phyloP scores from a whole-genome alignment of 176 grass and related monocot genomes.

The Eleusine coracana region DNA sequence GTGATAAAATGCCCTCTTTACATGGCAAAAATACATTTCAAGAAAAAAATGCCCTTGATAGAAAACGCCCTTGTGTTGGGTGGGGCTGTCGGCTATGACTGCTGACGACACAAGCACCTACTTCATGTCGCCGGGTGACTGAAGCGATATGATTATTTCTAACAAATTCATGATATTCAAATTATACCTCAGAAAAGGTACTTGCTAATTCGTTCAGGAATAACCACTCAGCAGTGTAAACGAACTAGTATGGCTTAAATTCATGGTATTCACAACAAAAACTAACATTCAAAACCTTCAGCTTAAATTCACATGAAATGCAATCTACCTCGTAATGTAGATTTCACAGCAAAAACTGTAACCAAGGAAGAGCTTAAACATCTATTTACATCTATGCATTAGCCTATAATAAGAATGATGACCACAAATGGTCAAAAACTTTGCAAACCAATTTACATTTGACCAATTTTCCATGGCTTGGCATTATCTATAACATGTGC shows the following conservation, averaged over 20 bases:
- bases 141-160: constrained; percentile 17
- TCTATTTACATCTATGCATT: neutral
- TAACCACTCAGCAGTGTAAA: neutral
- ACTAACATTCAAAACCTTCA: neutral
- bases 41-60: neutral
- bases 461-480: neutral
- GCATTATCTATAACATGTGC: neutral
- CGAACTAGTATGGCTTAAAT: neutral
- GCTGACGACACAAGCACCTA: too few species aligned
- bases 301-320: neutral
- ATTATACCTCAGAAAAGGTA: neutral
- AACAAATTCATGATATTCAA: neutral
- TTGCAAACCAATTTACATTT: constrained; percentile 9
- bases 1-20: neutral
- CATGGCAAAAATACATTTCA: too few species aligned
- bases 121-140: neutral
- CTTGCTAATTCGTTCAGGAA: neutral
- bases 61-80: too few species aligned
- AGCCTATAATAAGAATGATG: neutral
- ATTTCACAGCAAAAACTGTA: neutral
- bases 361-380: neutral
- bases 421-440: neutral
- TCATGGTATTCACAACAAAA: neutral
- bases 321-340: neutral
- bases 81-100: too few species aligned